A percentile compares a stretch with the other conserved stretches of the same genome.
Evolutionary conservation across 2,329 filamentous ascomycete species (phyloP).

Genomic region (Blastomyces silverae): DNA sequence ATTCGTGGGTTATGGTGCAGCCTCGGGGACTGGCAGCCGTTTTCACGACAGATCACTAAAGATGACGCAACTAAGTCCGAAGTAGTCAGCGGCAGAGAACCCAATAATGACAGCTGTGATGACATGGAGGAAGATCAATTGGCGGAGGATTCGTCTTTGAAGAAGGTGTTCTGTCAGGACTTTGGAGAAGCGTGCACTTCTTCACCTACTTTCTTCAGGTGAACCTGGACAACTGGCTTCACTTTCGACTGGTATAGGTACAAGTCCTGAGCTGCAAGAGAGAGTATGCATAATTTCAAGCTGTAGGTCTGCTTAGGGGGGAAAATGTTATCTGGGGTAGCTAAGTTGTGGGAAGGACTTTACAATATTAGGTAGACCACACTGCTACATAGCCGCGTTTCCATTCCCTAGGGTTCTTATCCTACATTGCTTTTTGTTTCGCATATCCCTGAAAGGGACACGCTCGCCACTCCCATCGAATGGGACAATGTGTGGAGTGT

Average conservation of each 20-base stretch:
- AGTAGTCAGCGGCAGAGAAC: not conserved
- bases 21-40: slow-evolving; percentile 15
- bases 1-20: slow-evolving; percentile 18
- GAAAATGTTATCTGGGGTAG: no score
- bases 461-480: no score
- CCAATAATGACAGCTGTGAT: slow-evolving; percentile 16
- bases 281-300: not conserved
- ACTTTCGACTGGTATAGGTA: slow-evolving; percentile 19
- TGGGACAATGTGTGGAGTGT: no score
- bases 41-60: not conserved
- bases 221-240: slow-evolving; percentile 26
- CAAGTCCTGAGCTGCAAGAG: no score
- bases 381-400: no score
- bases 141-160: slow-evolving; percentile 22
- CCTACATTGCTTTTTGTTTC: no score
- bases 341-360: no score
- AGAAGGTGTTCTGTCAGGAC: slow-evolving; percentile 25
- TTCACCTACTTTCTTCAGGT: slow-evolving; percentile 24
- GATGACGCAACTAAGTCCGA: slow-evolving; percentile 9
- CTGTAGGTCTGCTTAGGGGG: no score
- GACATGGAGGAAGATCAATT: slow-evolving; percentile 15
- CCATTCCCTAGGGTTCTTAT: no score
- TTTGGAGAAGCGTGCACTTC: slow-evolving; percentile 26
- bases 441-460: no score
- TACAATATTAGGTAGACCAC: not conserved